Base-by-base conservation (phyloP, 768 basidiomycete species). In the Terana coerulea region DNA sequence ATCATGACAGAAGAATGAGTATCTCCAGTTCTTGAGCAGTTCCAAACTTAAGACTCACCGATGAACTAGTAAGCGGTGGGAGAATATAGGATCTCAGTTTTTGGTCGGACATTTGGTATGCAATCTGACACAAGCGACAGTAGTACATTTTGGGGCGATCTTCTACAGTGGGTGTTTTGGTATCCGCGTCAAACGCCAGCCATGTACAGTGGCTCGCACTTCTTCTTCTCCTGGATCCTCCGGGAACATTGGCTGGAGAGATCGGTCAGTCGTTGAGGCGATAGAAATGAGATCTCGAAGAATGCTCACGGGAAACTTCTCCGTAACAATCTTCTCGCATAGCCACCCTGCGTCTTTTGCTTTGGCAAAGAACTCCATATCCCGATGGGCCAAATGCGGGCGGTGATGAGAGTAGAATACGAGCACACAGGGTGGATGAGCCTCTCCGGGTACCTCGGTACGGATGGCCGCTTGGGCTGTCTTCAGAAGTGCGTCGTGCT, bases 401-500 rank as follows among this genome's bases (percentile, higher is more conserved):
- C 88, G 78, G 58, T 97, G 93, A 54, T 95, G 92, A 0, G 87
- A 86, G 65, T 88, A 94, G 67, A 97, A 95, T 1, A 93, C 89
- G 1, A 95, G 79, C 0, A 92, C 68, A 45, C 69, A 72, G 3
- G 76, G 74, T 21, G 61, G 55, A 2, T 59, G 61, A 8, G 46
- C 7, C 10, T 49, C 28, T 15, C 39, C 37, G 37, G 49, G 36
- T 26, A 56, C 45, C 4, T 39, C 49, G 8, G 39, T 50, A 29
- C 59, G 10, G 52, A 56, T 67, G 2, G 63, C 73, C 15, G 64
- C 62, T 51, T 86, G 81, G 59, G 91, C 92, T 0, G 91, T 85
- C 21, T 73, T 73, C 6, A 97, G 75, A 17, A 98, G 72, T 0
- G 90, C 88, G 26, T 84, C 82, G 62, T 98, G 94, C 86, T 95